A percentile compares a stretch with the other conserved stretches of the same genome.
Conservation (phyloP, 176 grass and related monocot species). For the Microstegium vimineum region DNA sequence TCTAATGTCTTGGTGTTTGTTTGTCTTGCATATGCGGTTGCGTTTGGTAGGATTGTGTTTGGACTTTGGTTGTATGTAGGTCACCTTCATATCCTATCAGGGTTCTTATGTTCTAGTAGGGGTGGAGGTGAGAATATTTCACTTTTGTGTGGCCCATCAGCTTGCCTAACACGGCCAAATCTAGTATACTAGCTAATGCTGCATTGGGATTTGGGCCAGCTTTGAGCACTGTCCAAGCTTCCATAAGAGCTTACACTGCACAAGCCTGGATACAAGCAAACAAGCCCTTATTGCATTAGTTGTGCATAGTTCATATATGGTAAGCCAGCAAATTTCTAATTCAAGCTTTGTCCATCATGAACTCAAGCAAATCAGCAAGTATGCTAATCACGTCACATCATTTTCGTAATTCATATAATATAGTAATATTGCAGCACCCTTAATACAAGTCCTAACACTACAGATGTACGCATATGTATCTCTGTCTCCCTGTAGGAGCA, state of each 20-base stretch:
- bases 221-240: not conserved
- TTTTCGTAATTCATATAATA: not conserved
- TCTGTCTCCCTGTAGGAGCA: constrained; percentile 3
- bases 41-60: too few species aligned
- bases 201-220: not conserved
- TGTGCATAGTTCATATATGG: not conserved
- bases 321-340: not conserved
- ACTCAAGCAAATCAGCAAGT: not conserved
- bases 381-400: not conserved
- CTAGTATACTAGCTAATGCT: not conserved
- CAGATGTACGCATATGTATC: not conserved
- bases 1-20: not conserved
- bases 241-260: not conserved
- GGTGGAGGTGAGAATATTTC: not conserved
- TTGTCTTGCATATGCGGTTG: not conserved
- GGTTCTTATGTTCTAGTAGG: not conserved
- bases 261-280: not conserved
- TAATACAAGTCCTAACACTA: constrained; percentile 10
- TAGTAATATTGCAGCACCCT: not conserved
- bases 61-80: not conserved
- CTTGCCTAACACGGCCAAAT: not conserved
- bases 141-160: not conserved
- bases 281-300: not conserved
- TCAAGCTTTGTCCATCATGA: not conserved
- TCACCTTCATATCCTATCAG: not conserved